A percentile compares a stretch with the other conserved stretches of the same genome.
phyloP scores from a whole-genome alignment of 2,329 filamentous ascomycete species.

The Aspergillus ibericus region DNA sequence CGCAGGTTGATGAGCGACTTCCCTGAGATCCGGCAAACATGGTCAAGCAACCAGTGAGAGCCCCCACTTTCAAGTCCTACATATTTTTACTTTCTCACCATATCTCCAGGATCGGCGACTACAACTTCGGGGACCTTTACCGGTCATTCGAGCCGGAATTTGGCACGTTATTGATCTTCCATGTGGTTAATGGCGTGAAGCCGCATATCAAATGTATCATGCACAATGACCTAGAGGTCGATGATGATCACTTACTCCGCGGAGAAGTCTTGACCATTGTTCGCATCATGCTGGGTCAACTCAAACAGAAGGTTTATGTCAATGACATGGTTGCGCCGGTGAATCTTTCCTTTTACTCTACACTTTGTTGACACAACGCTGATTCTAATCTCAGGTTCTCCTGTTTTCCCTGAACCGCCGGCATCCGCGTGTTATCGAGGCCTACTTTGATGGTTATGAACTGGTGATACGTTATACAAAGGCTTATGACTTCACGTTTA shows the following conservation, averaged over 20 bases:
- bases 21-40: too few species aligned
- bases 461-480: background rate
- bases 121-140: too few species aligned
- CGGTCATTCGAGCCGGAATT: too few species aligned
- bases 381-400: background rate
- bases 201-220: constrained; percentile 5
- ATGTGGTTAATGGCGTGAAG: too few species aligned
- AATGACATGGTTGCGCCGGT: constrained; percentile 2
- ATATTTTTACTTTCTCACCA: too few species aligned
- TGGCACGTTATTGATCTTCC: too few species aligned
- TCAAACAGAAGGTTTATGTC: background rate
- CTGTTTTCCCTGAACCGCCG: background rate
- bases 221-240: constrained; percentile 1
- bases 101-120: too few species aligned
- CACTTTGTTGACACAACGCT: background rate
- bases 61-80: too few species aligned
- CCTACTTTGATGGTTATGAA: constrained; percentile 6
- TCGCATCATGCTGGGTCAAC: background rate
- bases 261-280: background rate
- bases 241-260: background rate
- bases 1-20: too few species aligned
- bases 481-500: background rate
- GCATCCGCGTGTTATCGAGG: constrained; percentile 7
- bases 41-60: too few species aligned
- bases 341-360: constrained; percentile 6